Percentiles rank a stretch among this genome's conserved stretches.
These are phyloP conservation scores for Yarrowia deformans DNA, from an alignment of 805 yeast species.

Conservation along the genomic window DNA sequence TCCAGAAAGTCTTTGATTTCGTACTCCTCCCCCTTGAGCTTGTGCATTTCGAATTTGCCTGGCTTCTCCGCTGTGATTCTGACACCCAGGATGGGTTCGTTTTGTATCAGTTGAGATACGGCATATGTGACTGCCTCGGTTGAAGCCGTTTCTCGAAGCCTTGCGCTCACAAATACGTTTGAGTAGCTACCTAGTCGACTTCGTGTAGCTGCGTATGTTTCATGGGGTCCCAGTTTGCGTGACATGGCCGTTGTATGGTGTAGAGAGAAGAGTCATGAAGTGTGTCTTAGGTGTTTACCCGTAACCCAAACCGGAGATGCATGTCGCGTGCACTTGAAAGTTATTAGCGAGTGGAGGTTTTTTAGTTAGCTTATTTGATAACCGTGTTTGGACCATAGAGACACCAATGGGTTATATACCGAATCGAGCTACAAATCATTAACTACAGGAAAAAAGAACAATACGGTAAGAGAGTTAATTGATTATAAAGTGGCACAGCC, in stretches of 20 bases:
- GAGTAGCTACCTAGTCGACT: conserved; percentile 6
- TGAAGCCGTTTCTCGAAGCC: not conserved
- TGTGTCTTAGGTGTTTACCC: not conserved
- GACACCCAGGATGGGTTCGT: conserved; percentile 19
- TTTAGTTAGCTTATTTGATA: no score
- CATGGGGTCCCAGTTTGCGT: conserved; percentile 28
- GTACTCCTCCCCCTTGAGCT: not conserved
- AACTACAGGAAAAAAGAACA: no score
- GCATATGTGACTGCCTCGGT: not conserved
- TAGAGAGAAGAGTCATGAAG: no score
- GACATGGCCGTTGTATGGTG: not conserved
- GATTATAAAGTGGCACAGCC: conserved; percentile 8
- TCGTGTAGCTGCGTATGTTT: conserved; percentile 27
- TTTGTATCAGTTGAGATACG: not conserved
- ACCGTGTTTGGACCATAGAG: no score
- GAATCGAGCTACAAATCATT: no score
- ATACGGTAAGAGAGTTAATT: not conserved
- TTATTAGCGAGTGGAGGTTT: not conserved
- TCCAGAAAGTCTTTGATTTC: not conserved
- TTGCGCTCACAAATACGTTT: conserved; percentile 26
- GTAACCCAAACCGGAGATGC: not conserved
- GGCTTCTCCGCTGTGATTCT: conserved; percentile 4
- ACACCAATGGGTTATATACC: no score
- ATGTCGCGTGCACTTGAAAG: not conserved
- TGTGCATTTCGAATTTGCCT: conserved; percentile 12